Evolutionary conservation across 805 yeast genomes (phyloP).

Genomic region (Kazachstania psychrophila): DNA sequence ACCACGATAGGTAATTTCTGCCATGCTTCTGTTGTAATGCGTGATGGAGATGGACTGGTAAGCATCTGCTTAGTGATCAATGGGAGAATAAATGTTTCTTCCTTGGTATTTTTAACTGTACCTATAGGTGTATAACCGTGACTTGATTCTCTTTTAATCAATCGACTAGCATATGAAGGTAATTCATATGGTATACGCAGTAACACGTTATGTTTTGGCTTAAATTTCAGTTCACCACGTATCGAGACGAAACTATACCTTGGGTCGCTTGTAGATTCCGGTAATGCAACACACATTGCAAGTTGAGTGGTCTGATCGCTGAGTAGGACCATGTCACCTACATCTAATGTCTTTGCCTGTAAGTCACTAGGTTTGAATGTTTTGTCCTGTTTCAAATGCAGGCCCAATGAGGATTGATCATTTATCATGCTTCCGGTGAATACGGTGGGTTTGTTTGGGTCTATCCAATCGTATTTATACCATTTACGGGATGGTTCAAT

Average conservation of each 20-base stretch:
- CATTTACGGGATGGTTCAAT: conserved; percentile 21
- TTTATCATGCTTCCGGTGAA: background rate
- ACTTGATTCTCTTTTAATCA: conserved; percentile 13
- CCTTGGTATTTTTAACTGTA: conserved; percentile 17
- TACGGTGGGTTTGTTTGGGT: background rate
- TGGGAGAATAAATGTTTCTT: conserved; percentile 27
- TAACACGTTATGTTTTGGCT: conserved; percentile 36
- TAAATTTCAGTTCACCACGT: conserved; percentile 48
- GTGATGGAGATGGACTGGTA: conserved; percentile 29
- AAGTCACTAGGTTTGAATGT: conserved; percentile 1
- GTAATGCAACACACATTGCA: conserved; percentile 47
- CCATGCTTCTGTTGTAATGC: conserved; percentile 36
- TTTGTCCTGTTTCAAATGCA: background rate
- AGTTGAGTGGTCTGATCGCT: conserved; percentile 37
- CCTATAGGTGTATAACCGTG: conserved; percentile 28
- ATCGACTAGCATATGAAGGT: conserved; percentile 8
- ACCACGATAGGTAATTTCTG: conserved; percentile 32
- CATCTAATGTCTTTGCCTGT: conserved; percentile 22
- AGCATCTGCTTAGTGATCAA: conserved; percentile 27
- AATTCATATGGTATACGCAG: conserved; percentile 43
- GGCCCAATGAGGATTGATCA: background rate
- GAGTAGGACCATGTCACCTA: conserved; percentile 60
- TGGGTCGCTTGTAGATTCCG: conserved; percentile 40
- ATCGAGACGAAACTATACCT: conserved; percentile 48
- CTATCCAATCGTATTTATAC: conserved; percentile 9